Conservation (phyloP, 148 eudicot genomes). For the Diospyros lotus region DNA sequence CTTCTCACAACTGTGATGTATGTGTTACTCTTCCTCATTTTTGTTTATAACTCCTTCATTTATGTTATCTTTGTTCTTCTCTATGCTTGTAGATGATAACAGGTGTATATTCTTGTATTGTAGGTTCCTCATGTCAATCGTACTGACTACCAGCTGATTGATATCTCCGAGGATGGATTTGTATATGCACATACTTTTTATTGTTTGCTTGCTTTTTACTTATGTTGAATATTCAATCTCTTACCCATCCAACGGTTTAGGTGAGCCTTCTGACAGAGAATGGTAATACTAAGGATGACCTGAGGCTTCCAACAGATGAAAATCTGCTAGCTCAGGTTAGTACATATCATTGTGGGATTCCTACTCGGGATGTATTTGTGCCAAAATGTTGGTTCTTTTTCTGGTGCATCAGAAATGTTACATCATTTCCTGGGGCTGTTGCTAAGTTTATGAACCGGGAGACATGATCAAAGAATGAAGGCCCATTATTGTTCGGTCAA, state of each 20-base stretch:
- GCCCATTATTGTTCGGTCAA: too few species aligned
- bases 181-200: conserved; percentile 27
- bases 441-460: too few species aligned
- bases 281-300: conserved; percentile 84
- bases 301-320: conserved; percentile 77
- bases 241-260: conserved; percentile 17
- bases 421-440: too few species aligned
- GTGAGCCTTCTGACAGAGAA: conserved; percentile 75
- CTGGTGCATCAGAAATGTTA: too few species aligned
- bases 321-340: conserved; percentile 58
- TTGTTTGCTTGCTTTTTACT: conserved; percentile 3
- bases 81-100: neutral
- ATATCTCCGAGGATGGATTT: conserved; percentile 72
- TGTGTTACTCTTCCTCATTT: neutral
- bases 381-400: too few species aligned
- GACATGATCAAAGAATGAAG: too few species aligned
- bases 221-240: neutral
- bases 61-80: neutral
- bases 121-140: conserved; percentile 78
- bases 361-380: too few species aligned
- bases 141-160: conserved; percentile 73
- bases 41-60: neutral
- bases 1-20: conserved; percentile 84
- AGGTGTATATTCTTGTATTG: neutral
- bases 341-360: neutral